Evolutionary conservation across 345 rosid genomes (phyloP), one percentile per base, ranked within the genome.

Genomic region (Mercurialis annua): DNA sequence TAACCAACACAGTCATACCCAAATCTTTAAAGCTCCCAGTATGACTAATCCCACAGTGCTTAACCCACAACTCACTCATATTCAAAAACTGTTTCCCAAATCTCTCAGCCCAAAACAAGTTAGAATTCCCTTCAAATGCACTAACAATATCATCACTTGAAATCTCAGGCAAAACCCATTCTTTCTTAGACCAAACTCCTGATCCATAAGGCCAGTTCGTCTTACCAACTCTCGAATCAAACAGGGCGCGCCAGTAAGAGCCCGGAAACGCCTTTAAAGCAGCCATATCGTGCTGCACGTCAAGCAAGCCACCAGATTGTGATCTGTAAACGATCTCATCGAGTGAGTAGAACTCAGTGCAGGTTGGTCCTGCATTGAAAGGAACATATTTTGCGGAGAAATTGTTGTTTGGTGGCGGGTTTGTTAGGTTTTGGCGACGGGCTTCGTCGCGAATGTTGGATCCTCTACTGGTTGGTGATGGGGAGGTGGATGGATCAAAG

Each of bases 381-480:
- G 88, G 91, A 1, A 86, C 85, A 70, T 84, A 86, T 64, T 81
- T 82, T 11, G 91, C 88, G 48, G 88, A 72, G 64, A 85, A 76
- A 33, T 68, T 69, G 31, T 64, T 59, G 44, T 31, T n/a, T 2
- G 58, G 62, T 26, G 48, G 68, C 24, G 73, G 73, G 76, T 59
- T 44, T 20, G 51, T 5, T 57, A 64, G 65, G 70, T 71, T 74
- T 44, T 59, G 77, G 61, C 73, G 80, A 52, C 86, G 89, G 6
- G 89, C 86, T 61, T 82, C 83, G 29, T 85, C 86, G n/a, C 86
- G 77, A 62, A 83, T 81, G 74, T 69, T 79, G 73, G 26, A 58
- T 10, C 66, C 73, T 55, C 59, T 62, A 40, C 17, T 23, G 53
- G 34, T 3, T 40, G 44, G 44, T 7, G 44, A 40, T 20, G 65